Base-by-base conservation (phyloP, 129 eudicot species). In the Flaveria linearis region DNA sequence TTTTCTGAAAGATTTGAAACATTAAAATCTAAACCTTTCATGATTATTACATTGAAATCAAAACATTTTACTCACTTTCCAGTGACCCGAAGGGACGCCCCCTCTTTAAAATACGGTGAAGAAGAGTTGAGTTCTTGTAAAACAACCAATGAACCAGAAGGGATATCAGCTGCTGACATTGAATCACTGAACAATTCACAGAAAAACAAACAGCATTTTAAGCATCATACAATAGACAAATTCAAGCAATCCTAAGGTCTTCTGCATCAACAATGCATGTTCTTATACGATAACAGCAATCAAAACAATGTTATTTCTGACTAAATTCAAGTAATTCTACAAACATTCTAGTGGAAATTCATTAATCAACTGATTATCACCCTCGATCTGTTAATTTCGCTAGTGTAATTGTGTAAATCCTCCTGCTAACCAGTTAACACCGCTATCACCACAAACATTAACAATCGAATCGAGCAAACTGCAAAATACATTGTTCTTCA, bases 71-170 rank as follows among this genome's bases (percentile, higher is more conserved):
- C 96, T 68, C 86, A 92, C 98, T 86, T 93, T 82, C 98, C 98
- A 60, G 91, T 90, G 53, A 90, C 96, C 75, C 98, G 84, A 61
- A 90, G 83, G 2, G 98, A 90, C 5, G 87, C 90, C 58, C 96
- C 98, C 15, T 93, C 77, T 83, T 82, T 88, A 66, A 88, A 93
- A 22, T 82, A 85, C 8, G 89, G 86, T 9, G 95, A 86, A 76
- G 92, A 72, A 25, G 96, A 84, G 50, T 53, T 82, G 15, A 93
- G 85, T 72, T 93, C 95, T 82, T 88, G 82, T 69, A 93, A 28
- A 41, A 72, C 82, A 69, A 93, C 96, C 87, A 93, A 71, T 17
- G 90, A 86, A 78, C 98, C 98, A 47, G 87, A 81, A 36, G 80
- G 85, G 51, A 93, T 73, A 45, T 75, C 69, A 41, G 89, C 74